Conservation (phyloP, 1,284 basidiomycete species). For the Phellinidium pouzarii region DNA sequence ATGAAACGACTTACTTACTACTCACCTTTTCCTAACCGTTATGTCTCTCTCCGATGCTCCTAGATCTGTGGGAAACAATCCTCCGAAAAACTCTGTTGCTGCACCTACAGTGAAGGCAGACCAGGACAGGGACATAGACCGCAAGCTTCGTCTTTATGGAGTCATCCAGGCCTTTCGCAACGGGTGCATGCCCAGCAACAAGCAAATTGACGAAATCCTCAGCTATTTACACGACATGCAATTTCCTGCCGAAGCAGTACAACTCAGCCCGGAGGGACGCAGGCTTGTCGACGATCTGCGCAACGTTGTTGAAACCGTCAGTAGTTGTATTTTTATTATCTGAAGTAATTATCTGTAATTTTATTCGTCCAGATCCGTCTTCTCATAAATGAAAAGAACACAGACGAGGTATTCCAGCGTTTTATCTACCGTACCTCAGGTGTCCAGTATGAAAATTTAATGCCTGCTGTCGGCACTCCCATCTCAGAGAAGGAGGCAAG, state of each 20-base stretch:
- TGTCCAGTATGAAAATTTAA: conserved; percentile 37
- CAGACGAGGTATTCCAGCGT: conserved; percentile 84
- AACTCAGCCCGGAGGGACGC: conserved; percentile 73
- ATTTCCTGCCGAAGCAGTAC: conserved; percentile 58
- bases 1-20: neutral
- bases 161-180: conserved; percentile 73
- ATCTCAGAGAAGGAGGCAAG: conserved; percentile 51
- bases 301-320: conserved; percentile 61
- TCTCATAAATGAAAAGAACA: conserved; percentile 78
- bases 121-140: conserved; percentile 56
- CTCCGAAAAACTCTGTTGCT: conserved; percentile 47
- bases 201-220: conserved; percentile 71
- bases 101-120: conserved; percentile 47
- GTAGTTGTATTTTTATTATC: conserved; percentile 1
- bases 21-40: neutral
- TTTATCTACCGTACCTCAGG: conserved; percentile 74
- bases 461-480: conserved; percentile 39
- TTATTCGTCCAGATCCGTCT: conserved; percentile 35
- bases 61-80: conserved; percentile 54
- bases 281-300: conserved; percentile 70
- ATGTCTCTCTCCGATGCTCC: conserved; percentile 42
- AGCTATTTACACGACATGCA: conserved; percentile 59
- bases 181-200: conserved; percentile 74
- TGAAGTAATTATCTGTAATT: neutral
- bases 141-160: conserved; percentile 71